phyloP scores from a whole-genome alignment of 768 basidiomycete species.

The Cyathus striatus region DNA sequence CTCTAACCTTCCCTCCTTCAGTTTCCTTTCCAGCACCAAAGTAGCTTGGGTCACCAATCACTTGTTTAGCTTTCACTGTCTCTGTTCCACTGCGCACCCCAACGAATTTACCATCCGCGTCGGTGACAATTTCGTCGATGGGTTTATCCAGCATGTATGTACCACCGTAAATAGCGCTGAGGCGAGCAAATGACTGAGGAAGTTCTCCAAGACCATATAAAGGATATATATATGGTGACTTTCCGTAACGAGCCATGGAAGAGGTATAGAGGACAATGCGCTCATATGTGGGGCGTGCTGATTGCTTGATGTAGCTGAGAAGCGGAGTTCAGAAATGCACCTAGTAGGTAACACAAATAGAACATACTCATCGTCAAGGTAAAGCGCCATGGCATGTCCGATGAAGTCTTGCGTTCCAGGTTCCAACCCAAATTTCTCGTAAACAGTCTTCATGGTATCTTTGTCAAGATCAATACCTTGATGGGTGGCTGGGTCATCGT shows the following conservation, averaged over 20 bases:
- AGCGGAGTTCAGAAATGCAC: neutral
- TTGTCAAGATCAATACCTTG: slow-evolving; percentile 93
- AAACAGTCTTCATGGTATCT: slow-evolving; percentile 90
- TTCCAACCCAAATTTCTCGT: slow-evolving; percentile 96
- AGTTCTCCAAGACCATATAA: slow-evolving; percentile 98
- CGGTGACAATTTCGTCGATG: slow-evolving; percentile 87
- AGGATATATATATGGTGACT: slow-evolving; percentile 99
- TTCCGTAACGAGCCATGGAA: slow-evolving; percentile 98
- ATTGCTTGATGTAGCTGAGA: slow-evolving; percentile 84
- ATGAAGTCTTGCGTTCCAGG: slow-evolving; percentile 98
- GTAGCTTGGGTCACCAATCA: slow-evolving; percentile 97
- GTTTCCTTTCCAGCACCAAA: slow-evolving; percentile 71
- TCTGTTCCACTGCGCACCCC: slow-evolving; percentile 89
- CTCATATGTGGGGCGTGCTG: slow-evolving; percentile 86
- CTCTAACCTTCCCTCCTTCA: slow-evolving; percentile 76
- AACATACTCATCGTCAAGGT: slow-evolving; percentile 93
- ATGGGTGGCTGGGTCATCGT: slow-evolving; percentile 93
- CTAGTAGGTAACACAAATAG: slow-evolving; percentile 1
- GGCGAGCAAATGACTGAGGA: slow-evolving; percentile 96
- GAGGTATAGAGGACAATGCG: slow-evolving; percentile 97
- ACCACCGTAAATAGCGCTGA: slow-evolving; percentile 97
- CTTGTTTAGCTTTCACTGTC: slow-evolving; percentile 94
- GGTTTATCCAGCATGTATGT: slow-evolving; percentile 99
- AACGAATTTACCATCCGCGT: slow-evolving; percentile 80
- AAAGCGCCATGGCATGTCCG: slow-evolving; percentile 98